phyloP scores from a whole-genome alignment of 768 basidiomycete species.

The Lyophyllum semitale region DNA sequence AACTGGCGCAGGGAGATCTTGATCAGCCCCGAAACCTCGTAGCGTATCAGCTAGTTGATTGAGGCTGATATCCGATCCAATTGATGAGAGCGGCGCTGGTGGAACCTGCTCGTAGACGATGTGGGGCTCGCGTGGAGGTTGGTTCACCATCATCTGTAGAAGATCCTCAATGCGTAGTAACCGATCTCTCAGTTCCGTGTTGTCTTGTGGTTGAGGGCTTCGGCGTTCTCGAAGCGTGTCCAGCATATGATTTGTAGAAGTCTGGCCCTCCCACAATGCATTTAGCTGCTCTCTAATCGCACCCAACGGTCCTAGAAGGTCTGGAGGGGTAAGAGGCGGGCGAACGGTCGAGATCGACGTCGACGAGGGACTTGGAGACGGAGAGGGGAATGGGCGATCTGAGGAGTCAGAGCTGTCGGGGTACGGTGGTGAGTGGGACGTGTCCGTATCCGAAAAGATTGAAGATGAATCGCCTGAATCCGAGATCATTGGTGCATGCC shows the following conservation, averaged over 20 bases:
- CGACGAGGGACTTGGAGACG: conserved; percentile 38
- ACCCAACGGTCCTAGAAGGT: conserved; percentile 55
- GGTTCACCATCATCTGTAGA: conserved; percentile 39
- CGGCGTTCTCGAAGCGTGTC: conserved; percentile 60
- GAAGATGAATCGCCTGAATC: conserved; percentile 11
- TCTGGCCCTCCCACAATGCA: conserved; percentile 65
- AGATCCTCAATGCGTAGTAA: conserved; percentile 49
- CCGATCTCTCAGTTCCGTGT: conserved; percentile 41
- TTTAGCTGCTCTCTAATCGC: conserved; percentile 60
- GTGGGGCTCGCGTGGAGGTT: conserved; percentile 29
- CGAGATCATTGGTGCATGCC: conserved; percentile 12
- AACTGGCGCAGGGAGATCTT: conserved; percentile 44
- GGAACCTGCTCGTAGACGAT: conserved; percentile 18
- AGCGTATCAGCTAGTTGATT: conserved; percentile 23
- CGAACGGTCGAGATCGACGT: conserved; percentile 29
- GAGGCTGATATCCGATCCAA: conserved; percentile 23
- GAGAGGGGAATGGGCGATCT: conserved; percentile 31
- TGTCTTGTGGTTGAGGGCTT: conserved; percentile 36
- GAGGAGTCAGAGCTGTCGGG: conserved; percentile 26
- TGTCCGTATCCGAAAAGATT: conserved; percentile 10
- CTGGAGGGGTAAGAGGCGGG: conserved; percentile 31
- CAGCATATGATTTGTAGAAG: conserved; percentile 57
- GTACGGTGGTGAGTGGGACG: conserved; percentile 9
- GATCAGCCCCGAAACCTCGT: conserved; percentile 16
- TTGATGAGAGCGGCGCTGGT: conserved; percentile 25